Evolutionary conservation across 1,284 basidiomycete species (phyloP), one percentile per base, ranked within the genome.

Genomic region (Microbotryum scabiosae): DNA sequence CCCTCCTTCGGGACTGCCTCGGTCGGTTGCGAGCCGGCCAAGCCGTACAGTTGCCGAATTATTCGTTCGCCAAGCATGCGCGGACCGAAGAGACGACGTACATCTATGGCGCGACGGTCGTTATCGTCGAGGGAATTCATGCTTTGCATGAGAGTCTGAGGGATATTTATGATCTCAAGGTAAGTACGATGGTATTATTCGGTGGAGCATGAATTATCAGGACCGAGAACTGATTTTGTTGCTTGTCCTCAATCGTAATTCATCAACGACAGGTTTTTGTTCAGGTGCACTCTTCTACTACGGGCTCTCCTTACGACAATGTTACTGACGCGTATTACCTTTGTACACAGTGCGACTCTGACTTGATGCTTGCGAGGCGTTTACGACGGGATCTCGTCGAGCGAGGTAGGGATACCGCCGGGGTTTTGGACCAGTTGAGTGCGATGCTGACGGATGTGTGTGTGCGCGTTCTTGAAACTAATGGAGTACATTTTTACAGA

Each of bases 121-220:
- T 97, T 70, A 93, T 97, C 65, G 85, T 87, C 23, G 93, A 98
- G 73, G 94, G 94, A 4, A 93, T 97, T 65, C 86, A 97, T 82
- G 84, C 89, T 3, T 76, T 98, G 47, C 85, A 90, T 65, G 90
- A 93, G 67, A 66, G 69, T 21, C 61, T 97, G 47, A 81, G 94
- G 57, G 80, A 82, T 4, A 76, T 97, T 49, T 93, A 97, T 71
- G 94, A 97, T 75, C 80, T 98, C 46, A 97, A 97, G 79, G 89
- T 75, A 20, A 18, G 36, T 41, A 41, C 14, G 76, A 64, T 54
- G 73, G 74, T 23, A 46, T 21, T 18, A 16, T 3, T 41, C 16
- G 36, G 36, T 12, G 16, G 36, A 18, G 36, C 4, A 10, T 18
- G 36, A 41, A 10, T 54, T n/a, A 5, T 54, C 30, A 28, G 18